Evolutionary conservation across 371 early-diverging fungal species (phyloP), one percentile per base, ranked within the genome.

Genomic region (Actinomucor elegans): DNA sequence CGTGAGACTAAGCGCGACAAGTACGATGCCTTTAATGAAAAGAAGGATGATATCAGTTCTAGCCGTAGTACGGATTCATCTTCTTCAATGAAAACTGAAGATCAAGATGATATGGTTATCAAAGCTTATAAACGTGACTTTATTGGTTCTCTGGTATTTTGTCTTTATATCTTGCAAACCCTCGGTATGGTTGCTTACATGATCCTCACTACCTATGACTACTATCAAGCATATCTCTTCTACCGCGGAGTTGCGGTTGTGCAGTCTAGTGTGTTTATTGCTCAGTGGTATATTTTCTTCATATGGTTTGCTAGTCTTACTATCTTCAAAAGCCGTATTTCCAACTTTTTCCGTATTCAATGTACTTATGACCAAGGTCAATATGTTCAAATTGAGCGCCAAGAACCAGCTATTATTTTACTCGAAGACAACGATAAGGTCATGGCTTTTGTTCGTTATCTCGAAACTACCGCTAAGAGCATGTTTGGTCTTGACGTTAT

Each of bases 331-430:
- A 27, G 42, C 29, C 72, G 82, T 6, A 46, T 85, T 4, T 66
- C 75, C 49, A 87, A 87, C 57, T 88, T 84, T 56, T 88, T 86
- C 73, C 79, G 87, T 14, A 70, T 83, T 37, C 81, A 79, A 41
- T 77, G 74, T 23, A 52, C 75, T 27, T 75, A 79, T 53, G 47
- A 47, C n/a, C 65, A 73, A 54, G 89, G 79, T 20, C 67, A 71
- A 36, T 75, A 83, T 54, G 84, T 88, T 37, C 85, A 84, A 68
- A 79, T 84, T 42, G 91, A 84, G 64, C 81, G 80, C 68, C 67
- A 54, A 14, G 73, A 76, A 46, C 67, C 76, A 50, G 45, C 44
- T 15, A 24, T 57, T 32, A 62, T 62, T 10, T 53, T 62, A n/a
- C 32, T 57, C 3, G 49, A 57, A 37, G 53, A 48, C 17, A 42